Evolutionary conservation across 192 early-diverging fungal species (phyloP).

Genomic region (Backusella macrospora): DNA sequence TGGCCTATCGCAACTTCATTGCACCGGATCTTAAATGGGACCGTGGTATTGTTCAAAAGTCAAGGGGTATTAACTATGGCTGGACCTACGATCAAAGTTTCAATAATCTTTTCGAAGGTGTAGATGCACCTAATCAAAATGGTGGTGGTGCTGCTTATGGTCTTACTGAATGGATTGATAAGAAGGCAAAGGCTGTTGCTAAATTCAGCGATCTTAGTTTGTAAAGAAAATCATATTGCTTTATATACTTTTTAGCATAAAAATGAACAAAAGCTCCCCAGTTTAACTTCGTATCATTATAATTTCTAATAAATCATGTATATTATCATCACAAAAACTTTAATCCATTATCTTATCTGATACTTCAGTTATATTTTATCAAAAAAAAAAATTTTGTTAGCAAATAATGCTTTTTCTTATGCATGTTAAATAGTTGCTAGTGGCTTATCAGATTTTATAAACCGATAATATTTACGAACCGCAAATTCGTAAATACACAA

Average conservation of each 20-base stretch:
- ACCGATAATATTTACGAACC: background rate
- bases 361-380: background rate
- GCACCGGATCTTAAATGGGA: conserved; percentile 53
- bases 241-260: background rate
- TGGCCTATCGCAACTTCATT: conserved; percentile 46
- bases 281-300: background rate
- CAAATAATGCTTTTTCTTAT: background rate
- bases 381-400: background rate
- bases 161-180: conserved; percentile 47
- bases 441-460: background rate
- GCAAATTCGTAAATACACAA: background rate
- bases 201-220: background rate
- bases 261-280: background rate
- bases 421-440: background rate
- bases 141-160: conserved; percentile 45
- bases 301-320: conserved; percentile 10
- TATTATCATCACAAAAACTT: background rate
- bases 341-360: no score
- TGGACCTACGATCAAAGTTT: conserved; percentile 41
- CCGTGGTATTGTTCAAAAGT: conserved; percentile 46
- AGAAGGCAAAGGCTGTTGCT: conserved; percentile 38
- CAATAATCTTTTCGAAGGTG: conserved; percentile 37
- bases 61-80: conserved; percentile 46
- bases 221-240: background rate
- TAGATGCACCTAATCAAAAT: conserved; percentile 16